Percentiles rank a stretch among this genome's conserved stretches.
phyloP scores from a whole-genome alignment of 225 moss, liverwort and hornwort species.

The Lunularia cruciata region DNA sequence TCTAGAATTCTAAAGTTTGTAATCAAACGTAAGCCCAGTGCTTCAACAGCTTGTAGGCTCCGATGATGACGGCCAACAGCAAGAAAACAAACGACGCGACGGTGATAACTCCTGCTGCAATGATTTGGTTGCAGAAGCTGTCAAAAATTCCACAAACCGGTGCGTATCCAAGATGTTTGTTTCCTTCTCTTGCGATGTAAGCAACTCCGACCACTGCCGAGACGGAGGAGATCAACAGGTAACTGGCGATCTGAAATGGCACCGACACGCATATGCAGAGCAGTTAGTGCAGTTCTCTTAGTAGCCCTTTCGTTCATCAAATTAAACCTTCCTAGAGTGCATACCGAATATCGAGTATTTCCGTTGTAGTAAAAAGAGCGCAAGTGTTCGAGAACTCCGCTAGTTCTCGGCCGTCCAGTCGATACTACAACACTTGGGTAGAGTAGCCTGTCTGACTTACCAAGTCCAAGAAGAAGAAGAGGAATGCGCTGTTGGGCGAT shows the following conservation, averaged over 20 bases:
- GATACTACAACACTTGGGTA: too few species aligned
- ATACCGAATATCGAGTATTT: too few species aligned
- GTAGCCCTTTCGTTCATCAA: neutral
- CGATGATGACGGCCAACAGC: conserved; percentile 17
- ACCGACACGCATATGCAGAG: neutral
- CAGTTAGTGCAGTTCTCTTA: neutral
- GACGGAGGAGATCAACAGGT: conserved; percentile 23
- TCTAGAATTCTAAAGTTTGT: too few species aligned
- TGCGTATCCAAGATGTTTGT: conserved; percentile 11
- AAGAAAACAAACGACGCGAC: conserved; percentile 22
- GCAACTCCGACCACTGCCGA: conserved; percentile 22
- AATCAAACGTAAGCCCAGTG: conserved; percentile 20
- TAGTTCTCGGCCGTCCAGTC: too few species aligned
- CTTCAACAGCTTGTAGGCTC: conserved; percentile 25
- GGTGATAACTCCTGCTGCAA: conserved; percentile 23
- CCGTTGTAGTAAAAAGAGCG: too few species aligned
- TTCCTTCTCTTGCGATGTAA: conserved; percentile 21
- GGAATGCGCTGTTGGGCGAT: conserved; percentile 11
- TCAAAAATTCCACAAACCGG: conserved; percentile 11
- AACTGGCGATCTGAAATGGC: conserved; percentile 11
- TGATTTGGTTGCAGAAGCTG: conserved; percentile 26
- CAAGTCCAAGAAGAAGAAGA: conserved; percentile 25
- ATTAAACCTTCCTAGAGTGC: too few species aligned
- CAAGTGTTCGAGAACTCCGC: too few species aligned
- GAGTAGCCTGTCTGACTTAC: neutral